Conservation (phyloP, 176 grass and related monocot genomes). For the Oryza meyeriana region DNA sequence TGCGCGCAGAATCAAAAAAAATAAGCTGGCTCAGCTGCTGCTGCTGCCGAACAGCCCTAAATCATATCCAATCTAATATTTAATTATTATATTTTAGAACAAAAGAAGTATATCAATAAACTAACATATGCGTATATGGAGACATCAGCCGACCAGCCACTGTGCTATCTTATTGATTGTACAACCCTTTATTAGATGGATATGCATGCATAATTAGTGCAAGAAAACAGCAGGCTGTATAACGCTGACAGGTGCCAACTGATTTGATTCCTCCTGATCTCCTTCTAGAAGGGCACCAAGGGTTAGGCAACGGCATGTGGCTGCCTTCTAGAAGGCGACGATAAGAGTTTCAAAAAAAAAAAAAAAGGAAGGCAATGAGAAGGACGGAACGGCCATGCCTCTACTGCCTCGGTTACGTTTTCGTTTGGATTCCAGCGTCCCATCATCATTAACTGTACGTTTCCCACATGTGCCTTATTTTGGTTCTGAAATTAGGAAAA, state of each 20-base stretch:
- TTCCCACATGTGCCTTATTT: not conserved
- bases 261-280: not conserved
- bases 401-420: not conserved
- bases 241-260: not conserved
- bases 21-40: too few relatives aligned
- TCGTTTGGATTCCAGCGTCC: not conserved
- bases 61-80: too few relatives aligned
- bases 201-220: not conserved
- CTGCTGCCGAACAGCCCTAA: too few relatives aligned
- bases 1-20: too few relatives aligned
- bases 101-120: too few relatives aligned
- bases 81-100: too few relatives aligned
- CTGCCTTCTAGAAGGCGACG: conserved; percentile 21
- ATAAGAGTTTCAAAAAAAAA: too few relatives aligned
- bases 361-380: too few relatives aligned
- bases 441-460: not conserved
- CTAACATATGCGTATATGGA: not conserved
- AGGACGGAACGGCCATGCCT: not conserved
- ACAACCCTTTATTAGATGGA: not conserved
- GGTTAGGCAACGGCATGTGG: not conserved
- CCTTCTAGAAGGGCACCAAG: conserved; percentile 1
- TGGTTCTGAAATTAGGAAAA: not conserved
- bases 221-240: not conserved
- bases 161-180: not conserved
- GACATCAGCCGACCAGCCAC: not conserved